Percentiles rank a stretch among this genome's conserved stretches.
These are phyloP conservation scores for Aspergillus fumigatus DNA, from an alignment of 2,329 filamentous ascomycete species.

Conservation along the genomic window DNA sequence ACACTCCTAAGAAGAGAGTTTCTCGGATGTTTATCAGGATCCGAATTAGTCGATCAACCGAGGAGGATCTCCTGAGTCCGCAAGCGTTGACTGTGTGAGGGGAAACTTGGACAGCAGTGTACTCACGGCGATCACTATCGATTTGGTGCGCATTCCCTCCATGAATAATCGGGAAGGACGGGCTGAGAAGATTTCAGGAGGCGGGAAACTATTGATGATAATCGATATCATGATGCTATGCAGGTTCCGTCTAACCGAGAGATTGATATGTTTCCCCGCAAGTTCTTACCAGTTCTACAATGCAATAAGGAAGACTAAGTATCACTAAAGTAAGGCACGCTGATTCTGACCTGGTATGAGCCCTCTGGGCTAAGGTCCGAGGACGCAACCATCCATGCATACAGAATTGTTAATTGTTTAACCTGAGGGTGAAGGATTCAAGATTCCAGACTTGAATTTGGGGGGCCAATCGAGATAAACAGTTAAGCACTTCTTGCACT, in stretches of 20 bases:
- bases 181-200: background rate
- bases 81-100: background rate
- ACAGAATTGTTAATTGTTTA: background rate
- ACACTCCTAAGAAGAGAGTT: background rate
- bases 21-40: slow-evolving; percentile 4
- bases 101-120: background rate
- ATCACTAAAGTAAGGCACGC: background rate
- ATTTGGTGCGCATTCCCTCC: background rate
- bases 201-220: background rate
- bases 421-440: background rate
- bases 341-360: background rate
- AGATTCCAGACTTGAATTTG: background rate
- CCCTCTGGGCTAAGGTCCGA: background rate
- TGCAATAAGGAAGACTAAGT: background rate
- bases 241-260: background rate
- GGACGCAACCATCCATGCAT: background rate
- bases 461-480: background rate
- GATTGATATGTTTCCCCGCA: background rate
- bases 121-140: background rate
- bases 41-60: background rate
- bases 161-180: background rate
- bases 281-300: background rate
- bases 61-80: background rate
- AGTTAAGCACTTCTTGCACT: background rate
- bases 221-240: too few species aligned